phyloP scores from a whole-genome alignment of 2,329 filamentous ascomycete species.

The Fusarium lateritium region DNA sequence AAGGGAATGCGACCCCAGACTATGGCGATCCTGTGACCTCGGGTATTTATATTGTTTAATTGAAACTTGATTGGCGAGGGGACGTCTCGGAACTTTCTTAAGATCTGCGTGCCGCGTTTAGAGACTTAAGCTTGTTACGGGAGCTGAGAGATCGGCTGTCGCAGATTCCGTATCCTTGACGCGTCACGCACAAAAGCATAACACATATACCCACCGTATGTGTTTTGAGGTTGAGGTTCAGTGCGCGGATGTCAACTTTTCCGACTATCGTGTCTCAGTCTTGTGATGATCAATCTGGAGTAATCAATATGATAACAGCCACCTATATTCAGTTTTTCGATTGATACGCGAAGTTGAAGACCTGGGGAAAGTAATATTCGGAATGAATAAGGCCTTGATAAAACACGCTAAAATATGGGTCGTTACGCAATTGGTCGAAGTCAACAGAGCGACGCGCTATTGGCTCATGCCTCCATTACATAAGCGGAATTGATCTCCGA shows the following conservation, averaged over 20 bases:
- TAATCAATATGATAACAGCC: too few relatives aligned
- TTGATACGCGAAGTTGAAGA: too few relatives aligned
- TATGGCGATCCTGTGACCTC: not conserved
- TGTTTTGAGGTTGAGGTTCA: constrained; percentile 15
- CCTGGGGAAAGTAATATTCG: too few relatives aligned
- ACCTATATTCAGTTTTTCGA: too few relatives aligned
- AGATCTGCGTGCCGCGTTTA: not conserved
- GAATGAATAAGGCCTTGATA: too few relatives aligned
- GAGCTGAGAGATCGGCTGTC: not conserved
- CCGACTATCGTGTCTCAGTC: constrained; percentile 10
- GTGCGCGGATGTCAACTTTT: constrained; percentile 12
- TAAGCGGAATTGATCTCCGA: too few relatives aligned
- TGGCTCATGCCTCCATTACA: too few relatives aligned
- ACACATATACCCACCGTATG: constrained; percentile 12
- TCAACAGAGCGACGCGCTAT: too few relatives aligned
- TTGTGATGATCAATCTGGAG: not conserved
- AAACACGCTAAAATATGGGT: too few relatives aligned
- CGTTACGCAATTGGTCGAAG: too few relatives aligned
- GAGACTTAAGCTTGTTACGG: not conserved
- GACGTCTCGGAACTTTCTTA: not conserved
- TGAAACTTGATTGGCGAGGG: not conserved
- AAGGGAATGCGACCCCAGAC: not conserved
- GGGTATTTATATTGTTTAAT: not conserved
- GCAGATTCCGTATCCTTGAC: not conserved
- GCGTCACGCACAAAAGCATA: not conserved